Percentiles rank a stretch among this genome's conserved stretches.
Evolutionary conservation across 2,329 filamentous ascomycete genomes (phyloP).

Genomic region (Ophiosphaerella narmari): DNA sequence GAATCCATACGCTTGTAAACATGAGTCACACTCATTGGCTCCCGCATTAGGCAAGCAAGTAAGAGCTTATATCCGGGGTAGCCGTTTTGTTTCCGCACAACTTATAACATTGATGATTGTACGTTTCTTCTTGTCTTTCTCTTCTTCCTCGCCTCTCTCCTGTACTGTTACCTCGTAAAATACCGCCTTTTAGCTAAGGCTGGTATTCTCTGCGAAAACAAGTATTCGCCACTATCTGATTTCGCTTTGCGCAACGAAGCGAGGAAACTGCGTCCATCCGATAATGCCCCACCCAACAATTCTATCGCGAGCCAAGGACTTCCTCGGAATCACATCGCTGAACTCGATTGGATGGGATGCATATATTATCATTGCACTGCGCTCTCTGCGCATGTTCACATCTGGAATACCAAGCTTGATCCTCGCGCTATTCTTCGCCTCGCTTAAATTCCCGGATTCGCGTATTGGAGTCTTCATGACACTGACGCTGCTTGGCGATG

Average conservation of each 20-base stretch:
- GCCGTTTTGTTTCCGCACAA: neutral
- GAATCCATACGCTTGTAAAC: neutral
- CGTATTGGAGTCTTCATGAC: conserved; percentile 49
- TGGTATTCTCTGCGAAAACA: neutral
- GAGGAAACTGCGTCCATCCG: conserved; percentile 17
- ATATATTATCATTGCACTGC: conserved; percentile 50
- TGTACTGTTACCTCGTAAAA: neutral
- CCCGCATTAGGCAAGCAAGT: neutral
- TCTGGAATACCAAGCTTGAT: conserved; percentile 46
- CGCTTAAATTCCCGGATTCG: conserved; percentile 40
- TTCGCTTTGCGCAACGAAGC: neutral
- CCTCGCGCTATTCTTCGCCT: conserved; percentile 46
- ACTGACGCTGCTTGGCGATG: conserved; percentile 47
- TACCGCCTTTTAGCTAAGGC: conserved; percentile 2
- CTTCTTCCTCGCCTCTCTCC: conserved; percentile 4
- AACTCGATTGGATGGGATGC: conserved; percentile 42
- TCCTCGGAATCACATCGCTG: conserved; percentile 40
- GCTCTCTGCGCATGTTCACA: conserved; percentile 42
- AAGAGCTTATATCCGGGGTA: conserved; percentile 12
- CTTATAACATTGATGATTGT: conserved; percentile 5
- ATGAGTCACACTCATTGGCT: conserved; percentile 9
- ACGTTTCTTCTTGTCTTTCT: conserved; percentile 11
- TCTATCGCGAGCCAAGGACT: conserved; percentile 27
- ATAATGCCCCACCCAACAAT: conserved; percentile 6
- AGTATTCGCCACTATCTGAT: neutral